Base-by-base conservation (phyloP, 1,139 yeast species). In the Debaryomyces robertsiae region DNA sequence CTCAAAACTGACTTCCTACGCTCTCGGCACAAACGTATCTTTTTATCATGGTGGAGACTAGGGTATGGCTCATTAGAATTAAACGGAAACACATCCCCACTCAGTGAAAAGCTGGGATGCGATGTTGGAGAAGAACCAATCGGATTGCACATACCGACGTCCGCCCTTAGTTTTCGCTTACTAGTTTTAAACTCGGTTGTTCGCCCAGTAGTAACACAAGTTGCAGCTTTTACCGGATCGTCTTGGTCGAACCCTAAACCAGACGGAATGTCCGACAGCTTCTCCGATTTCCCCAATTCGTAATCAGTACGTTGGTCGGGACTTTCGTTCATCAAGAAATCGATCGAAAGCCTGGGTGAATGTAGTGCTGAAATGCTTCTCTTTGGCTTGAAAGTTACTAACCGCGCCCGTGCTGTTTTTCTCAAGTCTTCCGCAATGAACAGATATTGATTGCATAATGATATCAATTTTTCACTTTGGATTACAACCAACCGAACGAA, bases 401-500 rank as follows among this genome's bases (percentile, higher is more conserved):
- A 64, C 46, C 90, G 68, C 48, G 70, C 75, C 22, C 69, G 67
- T 5, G 90, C 89, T 0, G 86, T 82, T 28, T 61, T 67, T 47
- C 72, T 73, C 73, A 84, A 81, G 40, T 81, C 83, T 30, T 76
- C 78, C 28, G 74, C 70, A 15, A 84, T 69, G 27, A 67, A 63
- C 0, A 90, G 88, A 51, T 79, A 82, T 44, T 77, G 67, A 7
- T 63, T 57, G 53, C 87, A 80, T 28, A 84, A 60, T 9, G 63
- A 62, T 46, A 77, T 75, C 38, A 84, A 58, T 16, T 74, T 73
- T 25, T 73, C 70, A 11, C 81, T 77, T 32, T 79, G 73, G 9
- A 84, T 74, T 5, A 81, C 80, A 40, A 84, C 65, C 31, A 84
- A 69, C 42, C 82, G 86, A 16, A 81, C 78, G 17, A 75, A 70